phyloP scores from a whole-genome alignment of 208 protist species.

The Acanthamoeba culbertsoni region DNA sequence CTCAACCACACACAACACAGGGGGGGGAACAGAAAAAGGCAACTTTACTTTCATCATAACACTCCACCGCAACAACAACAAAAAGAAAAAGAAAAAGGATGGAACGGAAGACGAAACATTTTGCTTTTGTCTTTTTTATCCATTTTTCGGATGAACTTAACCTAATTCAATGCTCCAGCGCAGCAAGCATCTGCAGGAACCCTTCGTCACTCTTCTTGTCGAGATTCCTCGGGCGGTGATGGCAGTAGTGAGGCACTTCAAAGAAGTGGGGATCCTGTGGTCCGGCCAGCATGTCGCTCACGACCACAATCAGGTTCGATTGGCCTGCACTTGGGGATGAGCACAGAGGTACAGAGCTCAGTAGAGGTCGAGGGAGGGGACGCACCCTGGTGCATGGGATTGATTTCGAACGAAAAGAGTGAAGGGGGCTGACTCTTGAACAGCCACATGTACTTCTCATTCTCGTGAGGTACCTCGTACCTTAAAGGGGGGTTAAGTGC shows the following conservation, averaged over 20 bases:
- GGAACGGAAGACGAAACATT: no score
- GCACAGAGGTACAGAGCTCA: background rate
- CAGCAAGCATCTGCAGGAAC: no score
- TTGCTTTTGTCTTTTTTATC: no score
- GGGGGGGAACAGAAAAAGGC: no score
- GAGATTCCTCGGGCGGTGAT: no score
- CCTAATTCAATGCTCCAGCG: no score
- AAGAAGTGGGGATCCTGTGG: background rate
- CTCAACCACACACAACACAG: no score
- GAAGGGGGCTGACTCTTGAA: background rate
- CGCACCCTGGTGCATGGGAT: background rate
- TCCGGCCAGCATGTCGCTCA: background rate
- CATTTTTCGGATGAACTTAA: no score
- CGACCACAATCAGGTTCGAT: background rate
- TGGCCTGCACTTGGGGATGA: background rate
- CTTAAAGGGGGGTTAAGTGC: background rate
- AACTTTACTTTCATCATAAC: no score
- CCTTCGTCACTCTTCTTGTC: no score
- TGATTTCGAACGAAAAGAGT: slow-evolving; percentile 1
- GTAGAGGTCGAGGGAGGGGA: background rate
- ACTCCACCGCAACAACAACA: no score
- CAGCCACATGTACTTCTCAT: background rate
- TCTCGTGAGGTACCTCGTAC: background rate
- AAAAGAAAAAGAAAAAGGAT: no score
- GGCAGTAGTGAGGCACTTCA: background rate